Evolutionary conservation across 306 rosid genomes (phyloP).

Genomic region (Quercus wislizeni): DNA sequence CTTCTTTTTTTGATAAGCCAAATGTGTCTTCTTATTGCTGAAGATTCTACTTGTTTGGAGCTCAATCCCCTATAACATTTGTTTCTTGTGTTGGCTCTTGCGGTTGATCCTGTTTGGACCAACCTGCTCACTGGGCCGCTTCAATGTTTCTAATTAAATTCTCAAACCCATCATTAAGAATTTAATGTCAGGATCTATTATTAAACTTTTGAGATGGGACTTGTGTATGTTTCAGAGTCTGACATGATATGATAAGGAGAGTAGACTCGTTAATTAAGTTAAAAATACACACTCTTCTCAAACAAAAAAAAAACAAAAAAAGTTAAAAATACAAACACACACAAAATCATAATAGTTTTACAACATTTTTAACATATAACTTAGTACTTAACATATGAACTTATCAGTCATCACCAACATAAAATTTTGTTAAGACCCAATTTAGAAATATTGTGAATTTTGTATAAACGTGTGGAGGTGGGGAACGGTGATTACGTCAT

Average conservation of each 20-base stretch:
- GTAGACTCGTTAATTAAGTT: too few species aligned
- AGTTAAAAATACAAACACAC: too few species aligned
- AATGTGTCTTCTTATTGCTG: not conserved
- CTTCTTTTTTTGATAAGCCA: not conserved
- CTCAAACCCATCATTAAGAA: not conserved
- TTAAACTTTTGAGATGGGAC: conserved; percentile 16
- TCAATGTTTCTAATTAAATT: not conserved
- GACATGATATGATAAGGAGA: not conserved
- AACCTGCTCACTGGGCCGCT: not conserved
- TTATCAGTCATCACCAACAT: too few species aligned
- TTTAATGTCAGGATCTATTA: not conserved
- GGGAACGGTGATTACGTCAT: not conserved
- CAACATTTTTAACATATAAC: too few species aligned
- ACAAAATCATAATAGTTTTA: too few species aligned
- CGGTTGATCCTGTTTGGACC: not conserved
- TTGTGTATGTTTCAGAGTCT: too few species aligned
- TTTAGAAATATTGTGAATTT: too few species aligned
- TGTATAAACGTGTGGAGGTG: too few species aligned
- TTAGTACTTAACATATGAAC: too few species aligned
- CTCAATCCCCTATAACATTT: not conserved
- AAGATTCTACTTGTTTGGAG: not conserved
- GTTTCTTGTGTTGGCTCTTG: not conserved
- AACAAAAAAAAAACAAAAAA: too few species aligned
- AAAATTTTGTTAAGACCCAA: too few species aligned
- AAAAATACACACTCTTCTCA: too few species aligned